A percentile compares a stretch with the other conserved stretches of the same genome.
These are phyloP conservation scores for Blepharisma undulans DNA, from an alignment of 169 alveolate genomes.

Conservation along the genomic window DNA sequence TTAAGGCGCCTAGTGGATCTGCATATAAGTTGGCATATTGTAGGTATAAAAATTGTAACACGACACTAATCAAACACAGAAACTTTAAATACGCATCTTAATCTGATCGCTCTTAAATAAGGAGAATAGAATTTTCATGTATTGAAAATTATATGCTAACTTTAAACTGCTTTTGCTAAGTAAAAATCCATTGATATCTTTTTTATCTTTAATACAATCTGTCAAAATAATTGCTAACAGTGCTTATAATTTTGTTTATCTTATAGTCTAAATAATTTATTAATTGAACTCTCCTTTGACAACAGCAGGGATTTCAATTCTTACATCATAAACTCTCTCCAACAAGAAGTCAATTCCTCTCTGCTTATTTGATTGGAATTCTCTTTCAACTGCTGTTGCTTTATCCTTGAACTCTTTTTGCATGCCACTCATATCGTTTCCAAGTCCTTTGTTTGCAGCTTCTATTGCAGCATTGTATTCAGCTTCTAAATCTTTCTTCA, in stretches of 20 bases:
- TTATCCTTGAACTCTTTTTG: slow-evolving; percentile 13
- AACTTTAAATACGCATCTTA: too few species aligned
- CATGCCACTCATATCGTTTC: background rate
- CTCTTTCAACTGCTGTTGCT: background rate
- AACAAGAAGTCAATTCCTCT: slow-evolving; percentile 30
- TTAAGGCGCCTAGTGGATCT: too few species aligned
- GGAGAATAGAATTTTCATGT: too few species aligned
- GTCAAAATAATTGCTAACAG: background rate
- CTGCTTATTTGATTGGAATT: slow-evolving; percentile 1
- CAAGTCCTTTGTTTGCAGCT: background rate
- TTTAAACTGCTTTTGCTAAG: too few species aligned
- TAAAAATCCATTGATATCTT: too few species aligned
- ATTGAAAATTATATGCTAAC: too few species aligned
- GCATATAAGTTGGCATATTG: too few species aligned
- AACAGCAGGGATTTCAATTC: slow-evolving; percentile 37
- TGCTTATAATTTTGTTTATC: too few species aligned
- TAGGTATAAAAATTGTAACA: too few species aligned
- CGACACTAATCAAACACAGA: too few species aligned
- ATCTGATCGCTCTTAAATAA: too few species aligned
- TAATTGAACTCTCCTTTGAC: slow-evolving; percentile 39
- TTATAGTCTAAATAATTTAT: background rate
- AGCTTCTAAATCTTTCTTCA: background rate
- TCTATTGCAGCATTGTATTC: slow-evolving; percentile 28
- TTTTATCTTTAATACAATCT: background rate
- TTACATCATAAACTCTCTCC: slow-evolving; percentile 9